Evolutionary conservation across 768 basidiomycete species (phyloP), one percentile per base, ranked within the genome.

Genomic region (Lactifluus piperatus): DNA sequence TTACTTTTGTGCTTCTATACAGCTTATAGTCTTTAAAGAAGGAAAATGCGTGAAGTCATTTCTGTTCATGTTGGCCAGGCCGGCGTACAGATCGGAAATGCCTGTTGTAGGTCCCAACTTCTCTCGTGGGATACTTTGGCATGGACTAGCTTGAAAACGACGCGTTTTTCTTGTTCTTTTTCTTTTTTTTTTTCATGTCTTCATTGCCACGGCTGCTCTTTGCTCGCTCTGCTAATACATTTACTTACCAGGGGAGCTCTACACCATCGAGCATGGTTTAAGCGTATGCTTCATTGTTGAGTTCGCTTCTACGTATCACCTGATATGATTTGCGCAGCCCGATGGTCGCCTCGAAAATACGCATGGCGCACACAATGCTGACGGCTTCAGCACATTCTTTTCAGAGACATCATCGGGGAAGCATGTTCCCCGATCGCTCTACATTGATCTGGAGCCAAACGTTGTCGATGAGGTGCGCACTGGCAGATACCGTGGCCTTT

Each of bases 341-440:
- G 95, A 97, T 72, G 95, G 95, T 71, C 92, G 94, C 69, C 79
- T 97, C 64, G 75, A 82, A 59, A 88, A 91, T 67, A 81, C 81
- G 58, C 85, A 91, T 13, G 82, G 85, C 44, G 85, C 87, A 53
- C 75, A 78, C 59, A 82, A 81, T 66, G 88, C 93, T 67, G 86
- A 83, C 75, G 97, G 97, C 69, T 98, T 99, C 83, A 91, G 87
- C 73, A 99, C 97, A 64, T 99, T 99, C 81, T 99, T 99, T 80
- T 95, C 93, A 37, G 97, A 99, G 80, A 98, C 95, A 4, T 83
- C 85, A 32, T 86, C 91, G 54, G 95, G 94, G 63, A 97, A 97
- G 78, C 89, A 97, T 74, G 95, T 98, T 60, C 97, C 97, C 52
- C 85, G 97, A 68, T 97, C 94, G 44, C 83, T 99, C 66, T 98